A percentile compares a stretch with the other conserved stretches of the same genome.
Evolutionary conservation across 257 asterid genomes (phyloP).

Genomic region (Catharanthus roseus): DNA sequence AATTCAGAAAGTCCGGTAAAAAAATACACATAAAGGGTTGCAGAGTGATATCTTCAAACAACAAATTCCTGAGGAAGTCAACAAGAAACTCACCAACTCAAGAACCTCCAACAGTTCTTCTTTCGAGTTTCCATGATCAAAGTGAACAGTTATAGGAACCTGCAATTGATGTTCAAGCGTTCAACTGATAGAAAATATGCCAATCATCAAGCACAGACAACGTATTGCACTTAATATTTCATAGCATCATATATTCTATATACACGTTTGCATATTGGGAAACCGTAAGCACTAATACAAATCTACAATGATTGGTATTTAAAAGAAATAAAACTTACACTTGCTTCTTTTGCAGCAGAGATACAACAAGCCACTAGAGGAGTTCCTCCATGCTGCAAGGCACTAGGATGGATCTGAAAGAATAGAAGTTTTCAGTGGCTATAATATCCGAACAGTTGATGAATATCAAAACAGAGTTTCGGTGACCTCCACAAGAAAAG

Average conservation of each 20-base stretch:
- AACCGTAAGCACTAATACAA: background rate
- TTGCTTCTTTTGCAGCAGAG: conserved; percentile 83
- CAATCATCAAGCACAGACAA: background rate
- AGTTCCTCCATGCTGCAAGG: conserved; percentile 79
- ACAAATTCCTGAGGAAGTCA: conserved; percentile 4
- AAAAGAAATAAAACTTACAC: conserved; percentile 47
- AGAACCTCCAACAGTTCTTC: conserved; percentile 74
- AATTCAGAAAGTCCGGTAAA: background rate
- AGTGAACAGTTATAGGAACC: conserved; percentile 96
- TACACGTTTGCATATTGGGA: background rate
- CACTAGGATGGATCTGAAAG: conserved; percentile 90
- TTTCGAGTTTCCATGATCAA: conserved; percentile 92
- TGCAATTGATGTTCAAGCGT: conserved; percentile 27
- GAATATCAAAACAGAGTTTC: background rate
- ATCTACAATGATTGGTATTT: background rate
- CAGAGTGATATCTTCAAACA: background rate
- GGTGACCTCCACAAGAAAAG: background rate
- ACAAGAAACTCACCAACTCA: conserved; percentile 58
- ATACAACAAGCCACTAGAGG: conserved; percentile 81
- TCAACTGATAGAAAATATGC: background rate
- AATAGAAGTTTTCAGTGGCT: background rate
- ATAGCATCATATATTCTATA: background rate
- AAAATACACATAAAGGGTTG: background rate
- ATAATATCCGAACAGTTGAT: background rate
- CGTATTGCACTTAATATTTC: background rate